Evolutionary conservation across 2,329 filamentous ascomycete genomes (phyloP).

Genomic region (Bisporella sp.): DNA sequence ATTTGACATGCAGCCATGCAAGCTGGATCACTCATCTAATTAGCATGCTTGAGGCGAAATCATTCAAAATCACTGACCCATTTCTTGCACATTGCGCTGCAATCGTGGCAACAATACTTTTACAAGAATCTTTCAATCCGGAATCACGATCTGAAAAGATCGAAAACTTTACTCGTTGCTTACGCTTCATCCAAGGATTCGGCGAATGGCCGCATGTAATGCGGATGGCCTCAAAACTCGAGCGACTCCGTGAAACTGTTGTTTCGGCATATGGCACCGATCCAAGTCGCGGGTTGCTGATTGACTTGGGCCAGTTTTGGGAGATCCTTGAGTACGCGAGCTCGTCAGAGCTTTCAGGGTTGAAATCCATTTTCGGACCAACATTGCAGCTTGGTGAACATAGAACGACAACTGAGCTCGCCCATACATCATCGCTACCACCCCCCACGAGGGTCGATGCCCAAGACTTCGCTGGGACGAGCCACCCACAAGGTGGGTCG

Average conservation of each 20-base stretch:
- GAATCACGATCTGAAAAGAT: conserved; percentile 34
- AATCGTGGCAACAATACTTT: conserved; percentile 45
- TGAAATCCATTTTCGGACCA: conserved; percentile 34
- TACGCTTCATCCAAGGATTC: conserved; percentile 35
- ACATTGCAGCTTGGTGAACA: conserved; percentile 28
- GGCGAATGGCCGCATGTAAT: conserved; percentile 39
- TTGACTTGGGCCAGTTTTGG: conserved; percentile 40
- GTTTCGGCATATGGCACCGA: conserved; percentile 34
- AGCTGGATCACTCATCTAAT: conserved; percentile 48
- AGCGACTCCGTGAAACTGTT: conserved; percentile 36
- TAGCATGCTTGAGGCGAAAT: conserved; percentile 37
- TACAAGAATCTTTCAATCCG: conserved; percentile 44
- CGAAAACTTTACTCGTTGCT: conserved; percentile 36
- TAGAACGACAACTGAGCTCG: conserved; percentile 30
- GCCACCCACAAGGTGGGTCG: conserved; percentile 8
- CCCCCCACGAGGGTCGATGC: conserved; percentile 34
- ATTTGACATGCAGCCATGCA: conserved; percentile 42
- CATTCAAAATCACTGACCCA: conserved; percentile 39
- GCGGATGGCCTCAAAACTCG: conserved; percentile 36
- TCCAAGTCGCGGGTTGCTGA: conserved; percentile 31
- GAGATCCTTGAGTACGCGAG: conserved; percentile 41
- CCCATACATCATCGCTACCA: conserved; percentile 35
- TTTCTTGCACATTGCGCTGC: conserved; percentile 42
- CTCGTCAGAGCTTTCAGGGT: conserved; percentile 29
- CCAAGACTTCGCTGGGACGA: conserved; percentile 19